Base-by-base conservation (phyloP, 306 rosid genomes). In the Castanea crenata region DNA sequence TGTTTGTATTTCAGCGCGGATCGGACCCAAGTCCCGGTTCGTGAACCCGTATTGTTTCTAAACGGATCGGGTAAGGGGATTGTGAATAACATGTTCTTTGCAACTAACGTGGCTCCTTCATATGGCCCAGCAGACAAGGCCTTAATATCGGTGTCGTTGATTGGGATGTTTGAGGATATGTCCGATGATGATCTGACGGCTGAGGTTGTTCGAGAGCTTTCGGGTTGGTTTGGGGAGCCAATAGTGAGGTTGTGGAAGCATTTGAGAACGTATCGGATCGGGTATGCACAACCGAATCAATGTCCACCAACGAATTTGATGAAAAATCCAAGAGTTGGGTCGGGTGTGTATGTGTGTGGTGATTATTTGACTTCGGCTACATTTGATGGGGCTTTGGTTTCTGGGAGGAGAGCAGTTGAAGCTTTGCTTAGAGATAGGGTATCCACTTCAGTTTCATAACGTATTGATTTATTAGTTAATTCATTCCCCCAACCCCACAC, bases 71-170 rank as follows among this genome's bases (percentile, higher is more conserved):
- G 99, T 7, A 79, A 85, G 27, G 99, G 97, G 13, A 80, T 94
- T 27, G 94, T 94, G 81, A 94, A 92, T 16, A 94, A 94, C 79
- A 94, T 94, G 97, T 94, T 92, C 74, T 94, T 94, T 56, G 92
- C 89, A 0, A 94, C 99, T 0, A 94, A 91, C 38, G 99, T 94
- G 78, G 97, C 92, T 23, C 88, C 87, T 5, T 87, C 95, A 0
- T 94, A 92, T 51, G 97, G 90, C 18, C 97, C 99, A 23, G 80
- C 90, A 1, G 87, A 62, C 4, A 84, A 87, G 78, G 91, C 88
- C 21, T 65, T 94, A 55, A 55, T 94, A 1, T 94, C 97, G 0
- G 93, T 90, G 0, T 88, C 99, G 5, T 80, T 94, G 31, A 85
- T 92, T 31, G 97, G 97, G 21, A 76, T 74, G 55, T 90, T 80